These are phyloP conservation scores for Aegilops sharonensis DNA, from an alignment of 176 grass and related monocot species.

Conservation along the genomic window DNA sequence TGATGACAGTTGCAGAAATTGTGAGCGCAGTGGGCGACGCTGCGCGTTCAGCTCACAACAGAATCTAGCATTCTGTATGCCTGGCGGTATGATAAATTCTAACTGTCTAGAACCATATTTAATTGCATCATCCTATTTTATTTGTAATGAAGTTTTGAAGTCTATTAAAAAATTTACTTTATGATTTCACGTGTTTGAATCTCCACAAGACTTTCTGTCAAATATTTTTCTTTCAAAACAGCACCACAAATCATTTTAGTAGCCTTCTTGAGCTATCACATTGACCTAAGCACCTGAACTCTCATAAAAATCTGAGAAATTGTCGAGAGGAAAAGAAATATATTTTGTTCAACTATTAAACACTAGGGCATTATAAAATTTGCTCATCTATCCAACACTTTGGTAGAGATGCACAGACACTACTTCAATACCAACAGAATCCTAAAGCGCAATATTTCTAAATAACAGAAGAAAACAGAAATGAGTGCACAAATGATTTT, in stretches of 20 bases:
- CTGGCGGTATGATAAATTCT: background rate
- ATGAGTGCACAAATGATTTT: too few species aligned
- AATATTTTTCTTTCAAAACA: background rate
- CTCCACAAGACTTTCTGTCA: background rate
- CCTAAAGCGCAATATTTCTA: too few species aligned
- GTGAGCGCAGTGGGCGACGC: background rate
- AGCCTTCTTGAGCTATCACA: background rate
- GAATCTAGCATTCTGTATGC: slow-evolving; percentile 19
- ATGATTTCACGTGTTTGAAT: background rate
- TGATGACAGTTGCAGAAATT: rapidly evolving
- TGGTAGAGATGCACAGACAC: too few species aligned
- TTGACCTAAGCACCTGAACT: too few species aligned
- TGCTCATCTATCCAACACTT: too few species aligned
- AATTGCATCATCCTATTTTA: background rate
- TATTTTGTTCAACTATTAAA: too few species aligned
- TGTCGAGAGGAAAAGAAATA: too few species aligned
- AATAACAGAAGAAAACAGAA: too few species aligned
- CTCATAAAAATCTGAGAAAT: too few species aligned
- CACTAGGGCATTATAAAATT: too few species aligned
- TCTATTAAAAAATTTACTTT: background rate
- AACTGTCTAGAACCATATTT: background rate
- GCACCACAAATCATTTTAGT: background rate
- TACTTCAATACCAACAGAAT: too few species aligned
- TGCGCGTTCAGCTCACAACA: slow-evolving; percentile 25
- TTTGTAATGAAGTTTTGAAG: background rate